Conservation (phyloP, 495 filamentous ascomycete genomes). For the Hyaloscypha hepaticicola region DNA sequence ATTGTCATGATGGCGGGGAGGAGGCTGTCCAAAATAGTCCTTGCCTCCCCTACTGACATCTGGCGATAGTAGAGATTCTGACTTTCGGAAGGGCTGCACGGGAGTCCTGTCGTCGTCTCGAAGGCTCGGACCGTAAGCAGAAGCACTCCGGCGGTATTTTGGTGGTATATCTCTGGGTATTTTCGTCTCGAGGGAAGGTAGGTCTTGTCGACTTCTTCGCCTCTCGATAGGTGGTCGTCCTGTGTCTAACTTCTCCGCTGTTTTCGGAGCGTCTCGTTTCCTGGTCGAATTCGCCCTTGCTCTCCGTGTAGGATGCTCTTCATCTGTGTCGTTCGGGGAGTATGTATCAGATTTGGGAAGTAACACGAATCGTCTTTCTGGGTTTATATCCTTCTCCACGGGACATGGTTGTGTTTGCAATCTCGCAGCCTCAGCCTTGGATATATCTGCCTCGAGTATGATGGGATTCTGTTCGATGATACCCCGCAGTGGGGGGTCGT, state of each 20-base stretch:
- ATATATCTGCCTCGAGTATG: constrained; percentile 29
- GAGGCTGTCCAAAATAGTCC: constrained; percentile 18
- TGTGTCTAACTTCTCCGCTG: constrained; percentile 16
- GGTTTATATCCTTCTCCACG: constrained; percentile 19
- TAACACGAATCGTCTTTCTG: constrained; percentile 29
- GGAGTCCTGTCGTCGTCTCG: constrained; percentile 16
- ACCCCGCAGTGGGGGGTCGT: constrained; percentile 32
- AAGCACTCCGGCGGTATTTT: constrained; percentile 28
- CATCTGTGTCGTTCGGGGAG: constrained; percentile 17
- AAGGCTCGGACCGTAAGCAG: constrained; percentile 9
- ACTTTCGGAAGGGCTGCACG: background rate
- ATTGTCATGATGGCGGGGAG: constrained; percentile 18
- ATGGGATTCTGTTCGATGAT: constrained; percentile 32
- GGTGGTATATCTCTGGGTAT: constrained; percentile 29
- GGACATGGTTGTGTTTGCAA: constrained; percentile 22
- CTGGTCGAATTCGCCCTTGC: background rate
- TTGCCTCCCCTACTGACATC: constrained; percentile 14
- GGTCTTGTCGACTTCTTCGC: constrained; percentile 30
- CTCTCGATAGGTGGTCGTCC: constrained; percentile 18
- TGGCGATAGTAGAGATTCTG: constrained; percentile 29
- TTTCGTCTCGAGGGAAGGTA: constrained; percentile 31
- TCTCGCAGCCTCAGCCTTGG: constrained; percentile 24
- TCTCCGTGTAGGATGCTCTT: background rate
- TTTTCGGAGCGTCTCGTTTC: constrained; percentile 8
- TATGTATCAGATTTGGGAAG: constrained; percentile 20